Conservation (phyloP, 75 land plant genomes). For the Cupressus sempervirens region DNA sequence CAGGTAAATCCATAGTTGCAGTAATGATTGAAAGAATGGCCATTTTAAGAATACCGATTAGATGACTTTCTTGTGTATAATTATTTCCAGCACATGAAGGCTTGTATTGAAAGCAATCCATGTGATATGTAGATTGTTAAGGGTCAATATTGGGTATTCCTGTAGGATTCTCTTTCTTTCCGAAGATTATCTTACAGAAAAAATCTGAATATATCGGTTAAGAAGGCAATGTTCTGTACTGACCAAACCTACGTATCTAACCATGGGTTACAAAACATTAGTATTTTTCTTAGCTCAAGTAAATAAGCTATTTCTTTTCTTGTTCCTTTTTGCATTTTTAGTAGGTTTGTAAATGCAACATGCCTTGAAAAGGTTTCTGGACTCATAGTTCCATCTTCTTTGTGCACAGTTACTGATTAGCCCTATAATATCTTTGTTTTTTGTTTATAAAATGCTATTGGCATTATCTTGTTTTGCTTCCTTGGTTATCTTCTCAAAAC, state of each 20-base stretch:
- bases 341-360: neutral
- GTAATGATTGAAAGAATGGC: neutral
- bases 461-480: neutral
- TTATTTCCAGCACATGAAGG: neutral
- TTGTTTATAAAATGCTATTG: neutral
- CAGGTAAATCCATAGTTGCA: conserved; percentile 13
- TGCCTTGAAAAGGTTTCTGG: neutral
- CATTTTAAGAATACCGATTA: neutral
- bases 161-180: neutral
- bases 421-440: neutral
- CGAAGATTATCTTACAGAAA: neutral
- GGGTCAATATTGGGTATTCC: neutral
- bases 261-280: neutral
- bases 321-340: neutral
- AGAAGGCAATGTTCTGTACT: neutral
- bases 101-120: neutral
- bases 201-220: neutral
- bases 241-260: neutral
- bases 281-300: neutral
- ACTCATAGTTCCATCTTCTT: neutral
- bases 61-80: neutral
- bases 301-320: neutral
- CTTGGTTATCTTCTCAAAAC: neutral
- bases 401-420: neutral
- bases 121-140: neutral